Evolutionary conservation across 768 basidiomycete species (phyloP).

Genomic region (Lentinula boryana): DNA sequence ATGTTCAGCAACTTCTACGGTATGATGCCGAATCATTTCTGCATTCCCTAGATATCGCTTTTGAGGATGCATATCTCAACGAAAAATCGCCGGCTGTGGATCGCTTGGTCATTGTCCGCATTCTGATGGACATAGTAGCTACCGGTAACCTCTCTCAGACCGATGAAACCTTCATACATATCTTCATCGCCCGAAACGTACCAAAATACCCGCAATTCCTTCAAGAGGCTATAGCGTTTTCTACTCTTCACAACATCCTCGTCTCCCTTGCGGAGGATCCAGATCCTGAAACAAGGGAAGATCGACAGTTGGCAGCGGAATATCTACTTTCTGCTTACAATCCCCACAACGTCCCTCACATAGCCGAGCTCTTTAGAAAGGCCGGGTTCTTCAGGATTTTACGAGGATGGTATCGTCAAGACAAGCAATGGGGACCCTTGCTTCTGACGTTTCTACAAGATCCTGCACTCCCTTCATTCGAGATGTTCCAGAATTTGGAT

Average conservation of each 20-base stretch:
- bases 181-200: constrained; percentile 94
- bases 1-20: constrained; percentile 72
- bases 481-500: constrained; percentile 63
- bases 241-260: constrained; percentile 68
- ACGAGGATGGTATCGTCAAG: constrained; percentile 71
- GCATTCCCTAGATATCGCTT: constrained; percentile 89
- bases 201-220: constrained; percentile 94
- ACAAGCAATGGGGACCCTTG: constrained; percentile 70
- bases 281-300: constrained; percentile 79
- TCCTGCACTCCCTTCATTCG: constrained; percentile 48
- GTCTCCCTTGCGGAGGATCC: constrained; percentile 69
- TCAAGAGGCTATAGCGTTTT: constrained; percentile 45
- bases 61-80: constrained; percentile 90
- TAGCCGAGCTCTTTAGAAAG: constrained; percentile 63
- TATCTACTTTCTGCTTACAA: constrained; percentile 89
- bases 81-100: constrained; percentile 60
- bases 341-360: constrained; percentile 68
- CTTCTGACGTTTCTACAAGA: constrained; percentile 74
- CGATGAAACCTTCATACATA: constrained; percentile 83
- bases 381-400: constrained; percentile 93
- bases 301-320: constrained; percentile 92
- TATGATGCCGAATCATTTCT: constrained; percentile 95
- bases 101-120: constrained; percentile 78
- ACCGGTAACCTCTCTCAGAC: constrained; percentile 41
- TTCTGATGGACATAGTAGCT: constrained; percentile 74